These are phyloP conservation scores for Aureobasidium sp. DNA, from an alignment of 2,329 filamentous ascomycete species.

Conservation along the genomic window DNA sequence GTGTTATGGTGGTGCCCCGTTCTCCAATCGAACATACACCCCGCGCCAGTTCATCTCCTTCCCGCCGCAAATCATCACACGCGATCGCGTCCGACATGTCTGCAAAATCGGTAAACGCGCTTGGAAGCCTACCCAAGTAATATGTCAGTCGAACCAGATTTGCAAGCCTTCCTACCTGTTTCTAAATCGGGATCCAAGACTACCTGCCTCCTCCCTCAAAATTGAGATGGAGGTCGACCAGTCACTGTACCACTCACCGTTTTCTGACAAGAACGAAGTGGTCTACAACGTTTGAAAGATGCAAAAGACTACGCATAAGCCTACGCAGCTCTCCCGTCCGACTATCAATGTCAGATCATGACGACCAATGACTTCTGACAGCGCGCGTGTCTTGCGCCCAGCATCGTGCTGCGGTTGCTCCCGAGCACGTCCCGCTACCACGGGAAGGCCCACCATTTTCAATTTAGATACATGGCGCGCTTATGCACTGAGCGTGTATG, in stretches of 20 bases:
- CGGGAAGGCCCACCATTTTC: slow-evolving; percentile 6
- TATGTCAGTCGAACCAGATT: slow-evolving; percentile 6
- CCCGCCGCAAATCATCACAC: neutral
- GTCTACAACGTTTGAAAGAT: neutral
- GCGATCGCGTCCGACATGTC: neutral
- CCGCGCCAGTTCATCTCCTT: neutral
- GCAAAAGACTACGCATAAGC: slow-evolving; percentile 1
- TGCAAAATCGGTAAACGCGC: slow-evolving; percentile 1
- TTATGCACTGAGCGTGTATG: slow-evolving; percentile 13
- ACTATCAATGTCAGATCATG: slow-evolving; percentile 14
- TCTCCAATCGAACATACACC: neutral
- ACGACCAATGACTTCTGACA: slow-evolving; percentile 12
- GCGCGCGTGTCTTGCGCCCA: slow-evolving; percentile 7
- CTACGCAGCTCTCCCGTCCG: neutral
- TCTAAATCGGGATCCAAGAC: neutral
- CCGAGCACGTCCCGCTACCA: slow-evolving; percentile 9
- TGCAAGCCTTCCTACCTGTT: neutral
- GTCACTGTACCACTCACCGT: slow-evolving; percentile 1
- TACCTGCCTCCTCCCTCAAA: neutral
- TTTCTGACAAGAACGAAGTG: neutral
- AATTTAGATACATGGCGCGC: slow-evolving; percentile 14
- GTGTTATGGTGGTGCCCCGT: neutral
- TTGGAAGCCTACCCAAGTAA: neutral
- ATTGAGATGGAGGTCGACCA: neutral
- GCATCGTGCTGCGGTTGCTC: slow-evolving; percentile 9